Conservation (phyloP, 2,329 filamentous ascomycete genomes). For the Arachnomyces sp. region DNA sequence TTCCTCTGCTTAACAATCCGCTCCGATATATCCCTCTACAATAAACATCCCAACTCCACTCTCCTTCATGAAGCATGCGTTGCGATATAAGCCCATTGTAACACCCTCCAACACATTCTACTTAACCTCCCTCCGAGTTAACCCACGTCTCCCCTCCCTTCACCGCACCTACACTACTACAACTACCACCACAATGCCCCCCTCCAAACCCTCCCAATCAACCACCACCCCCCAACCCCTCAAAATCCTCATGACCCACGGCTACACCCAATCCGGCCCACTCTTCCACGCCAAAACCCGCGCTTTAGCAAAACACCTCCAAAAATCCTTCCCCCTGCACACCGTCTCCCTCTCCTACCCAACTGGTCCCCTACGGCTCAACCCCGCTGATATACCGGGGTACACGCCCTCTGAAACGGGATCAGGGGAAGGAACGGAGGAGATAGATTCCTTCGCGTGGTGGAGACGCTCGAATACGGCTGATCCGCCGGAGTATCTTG, state of each 20-base stretch:
- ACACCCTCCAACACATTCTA: too few species aligned
- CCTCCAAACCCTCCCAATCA: neutral
- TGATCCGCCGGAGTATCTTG: conserved; percentile 53
- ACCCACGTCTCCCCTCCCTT: neutral
- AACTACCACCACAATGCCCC: neutral
- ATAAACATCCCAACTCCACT: too few species aligned
- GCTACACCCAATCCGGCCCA: conserved; percentile 82
- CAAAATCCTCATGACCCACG: conserved; percentile 72
- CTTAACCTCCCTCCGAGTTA: too few species aligned
- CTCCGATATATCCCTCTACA: too few species aligned
- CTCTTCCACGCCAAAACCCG: conserved; percentile 84
- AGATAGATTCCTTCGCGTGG: conserved; percentile 63
- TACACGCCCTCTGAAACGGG: conserved; percentile 43
- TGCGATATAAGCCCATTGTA: too few species aligned
- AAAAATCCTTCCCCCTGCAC: conserved; percentile 61
- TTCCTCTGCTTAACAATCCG: too few species aligned
- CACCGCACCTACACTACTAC: neutral
- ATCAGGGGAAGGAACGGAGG: conserved; percentile 9
- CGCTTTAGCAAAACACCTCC: conserved; percentile 70
- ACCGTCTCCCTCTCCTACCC: conserved; percentile 57
- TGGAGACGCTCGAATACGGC: conserved; percentile 60
- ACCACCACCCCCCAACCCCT: conserved; percentile 21
- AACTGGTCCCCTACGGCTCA: conserved; percentile 58
- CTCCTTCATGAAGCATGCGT: too few species aligned
- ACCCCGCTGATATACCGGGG: conserved; percentile 59